These are phyloP conservation scores for Pseudozyma thailandica DNA, from an alignment of 1,284 basidiomycete species.

Conservation along the genomic window DNA sequence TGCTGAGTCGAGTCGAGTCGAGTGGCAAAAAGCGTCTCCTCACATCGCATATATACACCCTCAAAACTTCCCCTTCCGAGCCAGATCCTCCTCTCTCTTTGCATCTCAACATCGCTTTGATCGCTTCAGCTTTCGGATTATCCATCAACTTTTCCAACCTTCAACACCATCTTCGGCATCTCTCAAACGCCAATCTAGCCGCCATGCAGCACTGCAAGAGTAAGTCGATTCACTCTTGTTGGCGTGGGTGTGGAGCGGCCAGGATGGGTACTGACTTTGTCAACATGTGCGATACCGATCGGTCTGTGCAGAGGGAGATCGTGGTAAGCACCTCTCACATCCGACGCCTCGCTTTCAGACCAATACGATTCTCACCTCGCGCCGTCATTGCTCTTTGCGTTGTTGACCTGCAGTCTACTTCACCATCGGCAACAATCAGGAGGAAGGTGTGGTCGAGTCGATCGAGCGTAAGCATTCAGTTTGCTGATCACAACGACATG, in stretches of 20 bases:
- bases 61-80: too few relatives aligned
- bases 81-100: too few relatives aligned
- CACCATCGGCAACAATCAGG: constrained; percentile 32
- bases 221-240: too few relatives aligned
- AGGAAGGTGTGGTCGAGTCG: constrained; percentile 28
- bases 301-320: constrained; percentile 19
- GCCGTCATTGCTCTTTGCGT: neutral
- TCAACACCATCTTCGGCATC: neutral
- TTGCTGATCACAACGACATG: too few relatives aligned
- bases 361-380: too few relatives aligned
- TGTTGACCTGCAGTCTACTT: constrained; percentile 22
- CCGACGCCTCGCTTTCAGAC: too few relatives aligned
- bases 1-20: too few relatives aligned
- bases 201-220: constrained; percentile 20
- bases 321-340: constrained; percentile 5
- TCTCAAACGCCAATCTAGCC: neutral
- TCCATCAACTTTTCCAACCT: neutral
- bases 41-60: constrained; percentile 7
- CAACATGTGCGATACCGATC: neutral
- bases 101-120: too few relatives aligned
- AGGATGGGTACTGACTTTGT: too few relatives aligned
- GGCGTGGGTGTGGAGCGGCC: too few relatives aligned
- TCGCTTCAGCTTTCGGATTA: neutral
- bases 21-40: neutral
- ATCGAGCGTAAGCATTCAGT: constrained; percentile 27